phyloP scores from a whole-genome alignment of 306 rosid species.

The Dalbergia cultrata region DNA sequence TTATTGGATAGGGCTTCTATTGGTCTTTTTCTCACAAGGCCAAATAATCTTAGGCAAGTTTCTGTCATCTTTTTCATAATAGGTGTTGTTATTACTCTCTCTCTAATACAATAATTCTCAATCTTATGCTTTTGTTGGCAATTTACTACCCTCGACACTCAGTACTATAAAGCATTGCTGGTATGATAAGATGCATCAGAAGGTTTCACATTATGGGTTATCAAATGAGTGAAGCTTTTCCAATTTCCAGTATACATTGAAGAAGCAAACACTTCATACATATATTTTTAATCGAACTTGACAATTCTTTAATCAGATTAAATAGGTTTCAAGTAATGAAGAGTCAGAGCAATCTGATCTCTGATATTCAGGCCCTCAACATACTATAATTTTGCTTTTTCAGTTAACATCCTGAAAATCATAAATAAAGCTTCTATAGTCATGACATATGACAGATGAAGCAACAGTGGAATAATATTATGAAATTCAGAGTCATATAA shows the following conservation, averaged over 20 bases:
- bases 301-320: slow-evolving; percentile 26
- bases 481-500: slow-evolving; percentile 35
- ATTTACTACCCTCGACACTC: slow-evolving; percentile 8
- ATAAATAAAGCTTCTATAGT: slow-evolving; percentile 31
- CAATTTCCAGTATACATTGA: slow-evolving; percentile 28
- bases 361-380: slow-evolving; percentile 29
- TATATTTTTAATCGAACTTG: slow-evolving; percentile 23
- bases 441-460: slow-evolving; percentile 31
- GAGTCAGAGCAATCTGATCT: slow-evolving; percentile 33
- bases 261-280: slow-evolving; percentile 21
- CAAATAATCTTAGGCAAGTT: slow-evolving; percentile 9
- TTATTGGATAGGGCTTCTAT: slow-evolving; percentile 2
- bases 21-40: not conserved
- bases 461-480: slow-evolving; percentile 31
- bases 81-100: not conserved
- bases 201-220: slow-evolving; percentile 14
- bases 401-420: slow-evolving; percentile 40
- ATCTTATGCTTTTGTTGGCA: not conserved
- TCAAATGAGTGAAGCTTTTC: slow-evolving; percentile 22
- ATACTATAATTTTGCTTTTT: slow-evolving; percentile 29
- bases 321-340: slow-evolving; percentile 40
- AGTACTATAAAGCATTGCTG: slow-evolving; percentile 18
- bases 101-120: not conserved
- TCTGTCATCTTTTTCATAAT: slow-evolving; percentile 25
- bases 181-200: slow-evolving; percentile 24